Evolutionary conservation across 1,139 yeast species (phyloP), one percentile per base, ranked within the genome.

Genomic region (Wickerhamomyces sp.): DNA sequence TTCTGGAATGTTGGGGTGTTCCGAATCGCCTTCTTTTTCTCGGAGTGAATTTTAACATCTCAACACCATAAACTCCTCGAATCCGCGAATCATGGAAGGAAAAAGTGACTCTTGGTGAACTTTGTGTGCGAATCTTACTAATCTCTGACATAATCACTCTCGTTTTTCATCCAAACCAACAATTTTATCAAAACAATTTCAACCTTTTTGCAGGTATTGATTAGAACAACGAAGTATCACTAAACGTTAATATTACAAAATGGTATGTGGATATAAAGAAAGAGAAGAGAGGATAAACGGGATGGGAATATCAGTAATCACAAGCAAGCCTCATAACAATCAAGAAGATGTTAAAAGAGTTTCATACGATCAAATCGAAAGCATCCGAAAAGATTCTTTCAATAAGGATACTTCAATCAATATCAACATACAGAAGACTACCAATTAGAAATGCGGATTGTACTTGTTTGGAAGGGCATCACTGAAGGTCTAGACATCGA

Each of bases 221-320:
- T 14, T 35, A 33, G 4, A 42, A 15, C 39, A 27, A 42, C 50
- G 6, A 57, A 6, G 27, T 37, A 37, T 11, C 27, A 37, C 34
- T 27, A 37, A 34, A 27, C 52, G 45, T 54, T 52, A 59, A 53
- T 55, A 54, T 54, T 51, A 52, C 62, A 59, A 59, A 59, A 61
- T 60, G 64, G 63, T 58, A 58, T 55, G 63, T 59, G 45, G 26
- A 39, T 11, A 39, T 32, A 11, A 30, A 10, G n/a, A 30, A 29
- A 29, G 36, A 35, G 29, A 3, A 26, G 15, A 7, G 27, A 34
- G 13, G 31, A 29, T 10, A 11, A 29, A 18, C 5, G 23, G 23
- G 13, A 11, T 29, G 31, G 31, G 31, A 29, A 29, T 29, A 29
- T 29, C 10, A 11, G 31, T 9, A 29, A 29, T 29, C 31, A 29